Base-by-base conservation (phyloP, 2,329 filamentous ascomycete species). In the Trichoderma gracile region DNA sequence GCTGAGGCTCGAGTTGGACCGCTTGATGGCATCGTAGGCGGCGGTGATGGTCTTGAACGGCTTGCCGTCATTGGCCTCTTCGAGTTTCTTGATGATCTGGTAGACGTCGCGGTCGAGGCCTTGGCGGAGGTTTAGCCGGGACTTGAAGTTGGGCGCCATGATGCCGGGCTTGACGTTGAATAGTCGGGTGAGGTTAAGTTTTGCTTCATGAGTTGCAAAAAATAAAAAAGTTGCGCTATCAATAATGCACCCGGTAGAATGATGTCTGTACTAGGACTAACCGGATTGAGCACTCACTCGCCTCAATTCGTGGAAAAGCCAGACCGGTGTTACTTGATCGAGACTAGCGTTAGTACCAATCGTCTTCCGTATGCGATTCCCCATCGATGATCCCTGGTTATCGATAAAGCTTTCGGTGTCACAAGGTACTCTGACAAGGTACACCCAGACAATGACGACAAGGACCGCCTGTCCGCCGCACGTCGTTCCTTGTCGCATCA, bases 1-100 rank as follows among this genome's bases (percentile, higher is more conserved):
- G 67, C 91, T 92, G 23, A 98, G 78, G 69, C 90, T 93, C 0
- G 93, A 96, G 74, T 97, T 97, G 15, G 93, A 97, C 57, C 82
- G 80, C 70, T 93, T 91, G 67, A 98, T 92, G 65, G 85, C 86
- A 45, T 93, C 89, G 74, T 95, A 97, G 1, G 96, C 84, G 2
- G 80, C 77, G 2, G 82, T 77, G 3, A 89, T 80, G 1, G 85
- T 87, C 33, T 73, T 75, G 69, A 78, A 76, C 9, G 71, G 73
- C 33, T 80, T 80, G 54, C 82, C 82, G 54, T 82, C 78, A 57
- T 85, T 84, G 58, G 89, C 85, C 66, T 92, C 89, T 62, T 91
- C 84, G 60, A 94, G 81, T 75, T 92, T 95, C 68, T 86, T 86
- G 43, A 96, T 84, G 43, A 95, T 84, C 72, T 91, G 89, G 73